Percentiles rank a stretch among this genome's conserved stretches.
Evolutionary conservation across 2,329 filamentous ascomycete genomes (phyloP).

Genomic region (Cryphonectria radicalis): DNA sequence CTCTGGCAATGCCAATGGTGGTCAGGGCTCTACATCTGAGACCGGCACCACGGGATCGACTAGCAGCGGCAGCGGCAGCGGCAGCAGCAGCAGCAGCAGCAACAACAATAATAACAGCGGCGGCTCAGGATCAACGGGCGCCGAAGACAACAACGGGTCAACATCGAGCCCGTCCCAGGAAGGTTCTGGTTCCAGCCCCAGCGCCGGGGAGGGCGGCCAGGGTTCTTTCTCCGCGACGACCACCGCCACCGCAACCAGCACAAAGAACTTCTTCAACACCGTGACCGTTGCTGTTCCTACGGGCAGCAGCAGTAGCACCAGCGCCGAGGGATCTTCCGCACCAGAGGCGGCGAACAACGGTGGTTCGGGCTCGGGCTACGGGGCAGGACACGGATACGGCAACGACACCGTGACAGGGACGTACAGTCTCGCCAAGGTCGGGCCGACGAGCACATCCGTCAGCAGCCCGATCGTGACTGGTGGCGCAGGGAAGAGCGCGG

Average conservation of each 20-base stretch:
- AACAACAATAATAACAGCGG: neutral
- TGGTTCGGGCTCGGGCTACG: slow-evolving; percentile 22
- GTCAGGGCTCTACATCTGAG: slow-evolving; percentile 4
- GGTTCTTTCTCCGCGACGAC: neutral
- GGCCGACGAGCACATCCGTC: slow-evolving; percentile 8
- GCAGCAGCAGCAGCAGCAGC: slow-evolving; percentile 8
- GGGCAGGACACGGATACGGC: neutral
- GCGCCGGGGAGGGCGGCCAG: neutral
- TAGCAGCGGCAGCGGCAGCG: neutral
- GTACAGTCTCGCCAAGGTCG: slow-evolving; percentile 23
- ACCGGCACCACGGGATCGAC: neutral
- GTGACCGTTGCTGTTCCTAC: neutral
- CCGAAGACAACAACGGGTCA: neutral
- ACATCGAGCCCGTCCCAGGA: slow-evolving; percentile 2
- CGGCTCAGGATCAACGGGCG: neutral
- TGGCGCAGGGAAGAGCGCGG: slow-evolving; percentile 11
- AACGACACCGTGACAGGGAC: slow-evolving; percentile 25
- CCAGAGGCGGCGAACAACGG: slow-evolving; percentile 23
- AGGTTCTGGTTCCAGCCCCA: slow-evolving; percentile 12
- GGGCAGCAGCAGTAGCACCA: slow-evolving; percentile 16
- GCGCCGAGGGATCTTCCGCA: slow-evolving; percentile 3
- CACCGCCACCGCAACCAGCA: slow-evolving; percentile 6
- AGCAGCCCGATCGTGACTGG: slow-evolving; percentile 21
- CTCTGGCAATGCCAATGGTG: neutral
- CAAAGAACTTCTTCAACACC: slow-evolving; percentile 9